phyloP scores from a whole-genome alignment of 768 basidiomycete species.

The Phaeolepiota aurea region DNA sequence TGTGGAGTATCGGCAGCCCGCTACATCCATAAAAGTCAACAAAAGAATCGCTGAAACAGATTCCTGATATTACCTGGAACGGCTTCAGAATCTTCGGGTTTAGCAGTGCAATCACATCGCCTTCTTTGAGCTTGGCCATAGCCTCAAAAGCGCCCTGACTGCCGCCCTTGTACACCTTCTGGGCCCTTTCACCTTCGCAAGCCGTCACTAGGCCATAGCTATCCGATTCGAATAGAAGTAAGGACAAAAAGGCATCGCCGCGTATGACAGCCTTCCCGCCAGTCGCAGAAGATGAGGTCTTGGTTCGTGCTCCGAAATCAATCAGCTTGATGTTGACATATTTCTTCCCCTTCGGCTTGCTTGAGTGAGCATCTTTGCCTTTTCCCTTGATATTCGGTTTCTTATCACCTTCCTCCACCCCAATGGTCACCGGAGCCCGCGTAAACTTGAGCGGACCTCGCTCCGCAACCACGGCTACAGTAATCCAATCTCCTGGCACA shows the following conservation, averaged over 20 bases:
- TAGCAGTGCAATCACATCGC: constrained; percentile 83
- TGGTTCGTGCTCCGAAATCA: constrained; percentile 67
- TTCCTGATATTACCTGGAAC: constrained; percentile 46
- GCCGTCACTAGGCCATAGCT: constrained; percentile 45
- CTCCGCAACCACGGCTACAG: constrained; percentile 92
- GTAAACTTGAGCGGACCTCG: constrained; percentile 72
- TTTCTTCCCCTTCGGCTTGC: constrained; percentile 55
- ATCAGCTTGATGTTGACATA: constrained; percentile 83
- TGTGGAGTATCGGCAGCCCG: constrained; percentile 52
- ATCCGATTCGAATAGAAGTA: constrained; percentile 89
- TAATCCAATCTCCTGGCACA: constrained; percentile 89
- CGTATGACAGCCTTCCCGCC: constrained; percentile 51
- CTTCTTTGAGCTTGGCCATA: constrained; percentile 78
- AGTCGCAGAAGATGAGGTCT: constrained; percentile 41
- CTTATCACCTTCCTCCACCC: constrained; percentile 31
- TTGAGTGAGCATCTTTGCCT: constrained; percentile 21
- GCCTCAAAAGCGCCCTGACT: constrained; percentile 89
- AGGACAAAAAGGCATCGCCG: constrained; percentile 77
- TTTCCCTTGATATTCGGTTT: constrained; percentile 26
- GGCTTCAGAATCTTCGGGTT: constrained; percentile 87
- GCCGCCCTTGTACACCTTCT: constrained; percentile 77
- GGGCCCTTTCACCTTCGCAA: constrained; percentile 41
- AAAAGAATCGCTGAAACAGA: background rate
- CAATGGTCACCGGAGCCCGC: constrained; percentile 53
- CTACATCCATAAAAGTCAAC: constrained; percentile 16